Base-by-base conservation (phyloP, 805 yeast genomes). In the Tetrapisispora taiwanensis region DNA sequence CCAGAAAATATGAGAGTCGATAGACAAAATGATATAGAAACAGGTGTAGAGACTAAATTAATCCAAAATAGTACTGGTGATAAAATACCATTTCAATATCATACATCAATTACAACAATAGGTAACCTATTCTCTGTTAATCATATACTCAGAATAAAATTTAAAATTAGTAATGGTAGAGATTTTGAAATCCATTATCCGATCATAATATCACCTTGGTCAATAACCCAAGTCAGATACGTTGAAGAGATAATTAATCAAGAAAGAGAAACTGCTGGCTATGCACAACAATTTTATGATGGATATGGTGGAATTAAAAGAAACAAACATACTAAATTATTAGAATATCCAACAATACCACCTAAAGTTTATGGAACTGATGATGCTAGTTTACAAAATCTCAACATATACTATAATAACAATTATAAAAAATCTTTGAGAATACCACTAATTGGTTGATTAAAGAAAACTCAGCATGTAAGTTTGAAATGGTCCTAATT, bases 161-260 rank as follows among this genome's bases (percentile, higher is more conserved):
- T 75, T 36, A 76, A 75, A 46, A 54, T 75, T 19, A 58, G 60
- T 15, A 73, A 69, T 33, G 73, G 74, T 3, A 75, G 74, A 49
- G 76, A 74, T 46, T 62, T 78, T 33, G 74, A 70, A 36, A 56
- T 75, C 10, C 56, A 64, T 14, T 68, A 76, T 19, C 83, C 81
- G 1, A 60, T 80, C 4, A 73, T 74, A 1, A 67, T 80, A 0
- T 66, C 79, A 24, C 79, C 80, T 1, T 77, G 72, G 63, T 72
- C 76, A 51, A 58, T 72, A 31, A 50, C 58, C 2, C 69, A 74
- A 50, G 65, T 79, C 35, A 70, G 67, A 30, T 70, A 76, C 45
- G 55, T 79, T 12, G 66, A 78, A 44, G 69, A 67, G 47, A 71
- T 81, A 72, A 75, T 79, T 15, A 50, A 69, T 46, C 66, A 69